A percentile compares a stretch with the other conserved stretches of the same genome.
These are phyloP conservation scores for Carex littledalei DNA, from an alignment of 176 grass and related monocot species.

Conservation along the genomic window DNA sequence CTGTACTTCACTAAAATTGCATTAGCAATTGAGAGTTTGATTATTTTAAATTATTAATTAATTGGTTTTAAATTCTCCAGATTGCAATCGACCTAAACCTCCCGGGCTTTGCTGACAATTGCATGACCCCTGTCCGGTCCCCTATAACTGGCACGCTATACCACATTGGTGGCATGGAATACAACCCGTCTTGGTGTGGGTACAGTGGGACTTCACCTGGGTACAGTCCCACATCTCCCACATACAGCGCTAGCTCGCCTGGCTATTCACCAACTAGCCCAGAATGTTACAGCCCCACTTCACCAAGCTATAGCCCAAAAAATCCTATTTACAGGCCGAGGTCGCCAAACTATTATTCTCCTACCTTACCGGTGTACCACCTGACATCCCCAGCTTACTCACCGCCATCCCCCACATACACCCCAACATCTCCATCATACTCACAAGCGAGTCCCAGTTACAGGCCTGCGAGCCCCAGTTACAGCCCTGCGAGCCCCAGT, in stretches of 20 bases:
- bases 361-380: constrained; percentile 21
- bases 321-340: constrained; percentile 59
- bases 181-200: constrained; percentile 45
- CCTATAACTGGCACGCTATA: constrained; percentile 79
- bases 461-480: too few relatives aligned
- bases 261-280: constrained; percentile 70
- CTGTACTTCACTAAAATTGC: too few relatives aligned
- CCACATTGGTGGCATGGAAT: constrained; percentile 66
- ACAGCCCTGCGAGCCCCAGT: neutral
- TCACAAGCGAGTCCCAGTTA: neutral
- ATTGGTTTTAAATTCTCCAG: constrained; percentile 62
- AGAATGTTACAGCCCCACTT: constrained; percentile 36
- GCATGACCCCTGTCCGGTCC: constrained; percentile 67
- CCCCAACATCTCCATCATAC: neutral
- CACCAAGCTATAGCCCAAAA: constrained; percentile 43
- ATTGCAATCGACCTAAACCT: constrained; percentile 85
- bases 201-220: constrained; percentile 59
- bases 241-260: constrained; percentile 53
- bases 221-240: constrained; percentile 54
- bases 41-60: too few relatives aligned
- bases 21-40: too few relatives aligned
- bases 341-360: constrained; percentile 28
- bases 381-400: constrained; percentile 1
- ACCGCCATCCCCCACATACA: neutral
- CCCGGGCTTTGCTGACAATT: constrained; percentile 65